Conservation (phyloP, 2,329 filamentous ascomycete genomes). For the Penicillium polonicum region DNA sequence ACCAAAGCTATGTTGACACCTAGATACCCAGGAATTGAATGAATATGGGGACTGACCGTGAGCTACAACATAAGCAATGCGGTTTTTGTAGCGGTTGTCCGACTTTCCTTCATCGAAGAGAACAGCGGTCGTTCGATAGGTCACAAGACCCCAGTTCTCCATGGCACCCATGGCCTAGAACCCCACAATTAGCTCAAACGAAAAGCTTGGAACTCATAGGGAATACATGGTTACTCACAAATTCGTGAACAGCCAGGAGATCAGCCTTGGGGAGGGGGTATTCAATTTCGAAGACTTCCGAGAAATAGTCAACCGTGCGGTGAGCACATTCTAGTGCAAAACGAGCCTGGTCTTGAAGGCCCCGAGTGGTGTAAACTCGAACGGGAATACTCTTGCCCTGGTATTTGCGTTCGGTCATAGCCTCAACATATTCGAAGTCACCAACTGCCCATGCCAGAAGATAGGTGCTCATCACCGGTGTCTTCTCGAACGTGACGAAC, state of each 20-base stretch:
- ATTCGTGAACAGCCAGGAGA: slow-evolving; percentile 87
- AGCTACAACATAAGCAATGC: slow-evolving; percentile 95
- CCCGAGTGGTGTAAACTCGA: slow-evolving; percentile 90
- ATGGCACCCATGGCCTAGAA: slow-evolving; percentile 64
- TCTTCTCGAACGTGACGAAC: slow-evolving; percentile 74
- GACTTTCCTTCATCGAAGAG: slow-evolving; percentile 94
- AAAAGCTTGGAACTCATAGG: not conserved
- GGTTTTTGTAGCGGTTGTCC: slow-evolving; percentile 85
- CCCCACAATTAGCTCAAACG: slow-evolving; percentile 42
- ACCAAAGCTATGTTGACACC: not conserved
- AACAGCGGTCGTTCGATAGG: slow-evolving; percentile 91
- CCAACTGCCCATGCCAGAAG: slow-evolving; percentile 91
- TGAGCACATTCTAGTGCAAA: slow-evolving; percentile 90
- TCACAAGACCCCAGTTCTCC: slow-evolving; percentile 97
- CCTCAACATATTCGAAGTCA: slow-evolving; percentile 96
- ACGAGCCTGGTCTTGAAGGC: slow-evolving; percentile 87
- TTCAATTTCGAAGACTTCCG: slow-evolving; percentile 86
- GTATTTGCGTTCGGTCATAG: slow-evolving; percentile 84
- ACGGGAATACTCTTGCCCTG: slow-evolving; percentile 89
- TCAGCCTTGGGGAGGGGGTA: slow-evolving; percentile 93
- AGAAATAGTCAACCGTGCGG: slow-evolving; percentile 94
- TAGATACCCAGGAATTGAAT: too few species aligned
- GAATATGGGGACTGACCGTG: slow-evolving; percentile 53
- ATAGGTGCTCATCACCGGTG: slow-evolving; percentile 87
- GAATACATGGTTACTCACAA: slow-evolving; percentile 57